phyloP scores from a whole-genome alignment of 768 basidiomycete genomes.

The Leccinum disarticulatum region DNA sequence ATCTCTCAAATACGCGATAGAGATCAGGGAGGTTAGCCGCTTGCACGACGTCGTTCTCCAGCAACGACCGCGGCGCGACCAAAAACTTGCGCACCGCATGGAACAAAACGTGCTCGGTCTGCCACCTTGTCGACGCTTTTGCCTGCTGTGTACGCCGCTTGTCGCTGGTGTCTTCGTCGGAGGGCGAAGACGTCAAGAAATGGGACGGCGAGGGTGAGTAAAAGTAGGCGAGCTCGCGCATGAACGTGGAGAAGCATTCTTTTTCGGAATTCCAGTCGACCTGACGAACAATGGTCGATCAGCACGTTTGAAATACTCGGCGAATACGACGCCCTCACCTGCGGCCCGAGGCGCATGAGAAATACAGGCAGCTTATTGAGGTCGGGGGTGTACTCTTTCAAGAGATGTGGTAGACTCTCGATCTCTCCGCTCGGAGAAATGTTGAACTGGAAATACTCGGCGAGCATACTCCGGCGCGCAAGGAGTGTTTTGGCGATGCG shows the following conservation, averaged over 20 bases:
- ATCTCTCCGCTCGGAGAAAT: slow-evolving; percentile 68
- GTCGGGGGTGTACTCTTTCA: slow-evolving; percentile 88
- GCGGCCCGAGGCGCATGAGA: slow-evolving; percentile 89
- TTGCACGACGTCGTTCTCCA: slow-evolving; percentile 77
- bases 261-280: slow-evolving; percentile 87
- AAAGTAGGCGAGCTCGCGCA: slow-evolving; percentile 90
- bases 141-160: slow-evolving; percentile 35
- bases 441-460: slow-evolving; percentile 84
- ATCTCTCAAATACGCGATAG: slow-evolving; percentile 93
- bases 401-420: slow-evolving; percentile 77
- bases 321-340: slow-evolving; percentile 45
- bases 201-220: slow-evolving; percentile 56
- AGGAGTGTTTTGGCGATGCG: slow-evolving; percentile 62
- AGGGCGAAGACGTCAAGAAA: slow-evolving; percentile 12
- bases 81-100: slow-evolving; percentile 82
- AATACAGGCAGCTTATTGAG: slow-evolving; percentile 88
- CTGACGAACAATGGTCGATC: slow-evolving; percentile 36
- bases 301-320: not conserved
- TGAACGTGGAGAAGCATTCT: slow-evolving; percentile 82
- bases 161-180: slow-evolving; percentile 44
- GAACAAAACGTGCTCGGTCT: slow-evolving; percentile 89
- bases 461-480: slow-evolving; percentile 74
- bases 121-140: slow-evolving; percentile 64
- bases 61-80: slow-evolving; percentile 59
- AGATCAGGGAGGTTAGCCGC: slow-evolving; percentile 89